These are phyloP conservation scores for Echinochloa phyllopogon DNA, from an alignment of 176 grass and related monocot species.

Conservation along the genomic window DNA sequence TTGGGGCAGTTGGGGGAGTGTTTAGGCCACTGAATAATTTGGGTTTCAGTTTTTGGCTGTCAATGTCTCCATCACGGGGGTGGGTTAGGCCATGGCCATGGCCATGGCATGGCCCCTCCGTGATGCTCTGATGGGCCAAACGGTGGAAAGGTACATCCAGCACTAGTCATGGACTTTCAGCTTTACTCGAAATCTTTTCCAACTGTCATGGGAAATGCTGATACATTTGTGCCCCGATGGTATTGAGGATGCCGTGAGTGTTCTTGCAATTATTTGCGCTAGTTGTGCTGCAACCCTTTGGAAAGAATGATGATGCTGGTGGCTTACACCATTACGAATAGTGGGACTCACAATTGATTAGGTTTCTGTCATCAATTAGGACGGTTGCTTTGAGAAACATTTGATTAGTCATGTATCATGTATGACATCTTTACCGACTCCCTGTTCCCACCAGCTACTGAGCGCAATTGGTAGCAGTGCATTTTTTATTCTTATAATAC, in stretches of 20 bases:
- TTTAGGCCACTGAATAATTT: constrained; percentile 1
- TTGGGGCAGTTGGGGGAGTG: background rate
- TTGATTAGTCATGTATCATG: constrained; percentile 22
- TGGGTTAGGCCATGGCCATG: background rate
- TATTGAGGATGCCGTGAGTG: background rate
- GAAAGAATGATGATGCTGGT: background rate
- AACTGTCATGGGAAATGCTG: constrained; percentile 6
- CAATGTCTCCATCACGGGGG: background rate
- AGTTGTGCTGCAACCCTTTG: background rate
- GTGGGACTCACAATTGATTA: constrained; percentile 10
- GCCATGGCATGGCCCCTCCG: background rate
- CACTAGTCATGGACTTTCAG: background rate
- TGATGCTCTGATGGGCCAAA: constrained; percentile 3
- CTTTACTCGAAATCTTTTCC: constrained; percentile 20
- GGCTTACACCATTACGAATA: constrained; percentile 4
- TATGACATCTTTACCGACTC: constrained; percentile 18
- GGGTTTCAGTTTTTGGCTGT: background rate
- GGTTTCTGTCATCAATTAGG: background rate
- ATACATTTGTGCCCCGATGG: background rate
- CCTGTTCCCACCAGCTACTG: constrained; percentile 13
- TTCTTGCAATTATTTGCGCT: background rate
- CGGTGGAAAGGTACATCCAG: background rate
- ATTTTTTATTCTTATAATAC: background rate
- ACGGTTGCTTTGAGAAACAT: constrained; percentile 5
- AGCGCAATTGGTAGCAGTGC: background rate